Evolutionary conservation across 345 rosid species (phyloP).

Genomic region (Psidium guajava): DNA sequence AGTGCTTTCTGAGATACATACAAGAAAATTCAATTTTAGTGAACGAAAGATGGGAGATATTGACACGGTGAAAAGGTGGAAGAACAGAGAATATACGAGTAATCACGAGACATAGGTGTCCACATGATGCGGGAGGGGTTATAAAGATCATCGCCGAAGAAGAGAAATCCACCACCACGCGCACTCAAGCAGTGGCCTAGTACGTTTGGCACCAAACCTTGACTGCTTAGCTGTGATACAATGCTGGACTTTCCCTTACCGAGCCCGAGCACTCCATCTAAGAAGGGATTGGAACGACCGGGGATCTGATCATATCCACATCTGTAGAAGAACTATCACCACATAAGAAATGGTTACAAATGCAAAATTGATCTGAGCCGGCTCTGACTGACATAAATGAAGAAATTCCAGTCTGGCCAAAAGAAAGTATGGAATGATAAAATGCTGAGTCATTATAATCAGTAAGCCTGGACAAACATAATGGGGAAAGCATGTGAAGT

Average conservation of each 20-base stretch:
- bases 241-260: constrained; percentile 82
- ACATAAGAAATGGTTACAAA: background rate
- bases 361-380: background rate
- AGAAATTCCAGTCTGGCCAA: background rate
- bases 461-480: background rate
- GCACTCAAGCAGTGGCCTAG: constrained; percentile 82
- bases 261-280: constrained; percentile 97
- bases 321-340: constrained; percentile 17
- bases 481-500: background rate
- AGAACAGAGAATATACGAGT: constrained; percentile 20
- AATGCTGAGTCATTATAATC: background rate
- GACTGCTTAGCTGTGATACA: constrained; percentile 61
- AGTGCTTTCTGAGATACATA: constrained; percentile 44
- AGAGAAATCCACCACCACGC: constrained; percentile 80
- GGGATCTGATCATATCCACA: constrained; percentile 86
- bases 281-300: constrained; percentile 52
- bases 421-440: background rate
- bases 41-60: background rate
- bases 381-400: background rate
- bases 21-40: background rate
- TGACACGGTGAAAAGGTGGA: background rate
- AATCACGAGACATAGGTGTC: constrained; percentile 64
- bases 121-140: constrained; percentile 60
- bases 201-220: constrained; percentile 55
- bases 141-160: constrained; percentile 71